Percentiles rank a stretch among this genome's conserved stretches.
Conservation (phyloP, 164 flowering plant genomes). For the Protea cynaroides region DNA sequence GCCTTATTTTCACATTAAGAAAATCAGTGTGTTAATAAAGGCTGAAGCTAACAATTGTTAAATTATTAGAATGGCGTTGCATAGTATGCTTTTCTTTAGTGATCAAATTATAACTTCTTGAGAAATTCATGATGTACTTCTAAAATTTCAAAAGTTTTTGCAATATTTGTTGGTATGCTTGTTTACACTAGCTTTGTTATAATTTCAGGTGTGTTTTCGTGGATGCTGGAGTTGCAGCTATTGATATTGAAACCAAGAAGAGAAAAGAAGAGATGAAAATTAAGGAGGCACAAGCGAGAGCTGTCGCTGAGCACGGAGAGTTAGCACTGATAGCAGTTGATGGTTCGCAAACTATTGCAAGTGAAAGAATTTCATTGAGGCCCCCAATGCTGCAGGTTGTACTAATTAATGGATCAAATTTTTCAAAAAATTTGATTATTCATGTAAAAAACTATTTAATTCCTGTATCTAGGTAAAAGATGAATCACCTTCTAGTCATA, state of each 20-base stretch:
- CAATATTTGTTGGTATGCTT: not conserved
- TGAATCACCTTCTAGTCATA: no score
- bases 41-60: not conserved
- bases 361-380: constrained; percentile 74
- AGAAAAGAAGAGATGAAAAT: constrained; percentile 78
- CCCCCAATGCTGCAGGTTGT: constrained; percentile 94
- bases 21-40: no score
- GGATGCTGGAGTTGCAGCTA: constrained; percentile 93
- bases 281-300: constrained; percentile 73
- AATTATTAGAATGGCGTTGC: not conserved
- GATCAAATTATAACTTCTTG: not conserved
- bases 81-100: not conserved
- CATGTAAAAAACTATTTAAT: no score
- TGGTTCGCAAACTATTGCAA: constrained; percentile 50
- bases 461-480: no score
- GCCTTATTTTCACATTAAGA: no score
- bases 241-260: constrained; percentile 84
- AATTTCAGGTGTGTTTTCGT: constrained; percentile 82
- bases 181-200: not conserved
- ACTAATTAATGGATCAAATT: not conserved
- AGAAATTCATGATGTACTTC: not conserved
- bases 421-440: not conserved
- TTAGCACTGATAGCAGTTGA: constrained; percentile 87
- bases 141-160: not conserved
- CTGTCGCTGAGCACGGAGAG: constrained; percentile 94